A percentile compares a stretch with the other conserved stretches of the same genome.
These are phyloP conservation scores for Arthrobotrys iridis DNA, from an alignment of 2,329 filamentous ascomycete genomes.

Conservation along the genomic window DNA sequence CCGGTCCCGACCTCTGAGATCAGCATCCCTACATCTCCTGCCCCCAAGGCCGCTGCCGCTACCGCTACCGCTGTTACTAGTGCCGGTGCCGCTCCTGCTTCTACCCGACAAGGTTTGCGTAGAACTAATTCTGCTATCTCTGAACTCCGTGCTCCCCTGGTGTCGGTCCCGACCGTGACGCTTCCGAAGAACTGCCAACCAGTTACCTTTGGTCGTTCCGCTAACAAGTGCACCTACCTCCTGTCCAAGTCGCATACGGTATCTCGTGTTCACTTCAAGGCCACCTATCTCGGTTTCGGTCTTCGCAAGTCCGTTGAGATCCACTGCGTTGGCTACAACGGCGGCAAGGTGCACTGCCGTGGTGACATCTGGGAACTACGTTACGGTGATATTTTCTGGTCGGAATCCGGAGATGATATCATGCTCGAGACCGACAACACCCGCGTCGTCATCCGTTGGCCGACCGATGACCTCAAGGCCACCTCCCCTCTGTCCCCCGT, in stretches of 20 bases:
- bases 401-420: conserved; percentile 86
- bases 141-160: conserved; percentile 80
- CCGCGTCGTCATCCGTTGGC: conserved; percentile 89
- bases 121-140: conserved; percentile 73
- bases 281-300: conserved; percentile 77
- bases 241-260: conserved; percentile 91
- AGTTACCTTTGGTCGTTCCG: conserved; percentile 89
- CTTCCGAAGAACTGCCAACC: conserved; percentile 83
- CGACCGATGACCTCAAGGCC: conserved; percentile 62
- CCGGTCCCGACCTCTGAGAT: conserved; percentile 94
- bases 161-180: conserved; percentile 81
- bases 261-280: conserved; percentile 91
- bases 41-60: conserved; percentile 66
- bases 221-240: conserved; percentile 94
- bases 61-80: too few relatives aligned
- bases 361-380: conserved; percentile 83
- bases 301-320: conserved; percentile 83
- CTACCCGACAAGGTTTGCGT: conserved; percentile 67
- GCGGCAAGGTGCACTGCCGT: conserved; percentile 89
- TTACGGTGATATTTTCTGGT: conserved; percentile 89
- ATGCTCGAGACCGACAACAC: conserved; percentile 96
- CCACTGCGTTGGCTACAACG: conserved; percentile 94
- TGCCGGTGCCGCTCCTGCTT: conserved; percentile 54
- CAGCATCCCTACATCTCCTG: conserved; percentile 87
- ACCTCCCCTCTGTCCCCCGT: conserved; percentile 28